Evolutionary conservation across 2,329 filamentous ascomycete genomes (phyloP).

Genomic region (Biscogniauxia sp.): DNA sequence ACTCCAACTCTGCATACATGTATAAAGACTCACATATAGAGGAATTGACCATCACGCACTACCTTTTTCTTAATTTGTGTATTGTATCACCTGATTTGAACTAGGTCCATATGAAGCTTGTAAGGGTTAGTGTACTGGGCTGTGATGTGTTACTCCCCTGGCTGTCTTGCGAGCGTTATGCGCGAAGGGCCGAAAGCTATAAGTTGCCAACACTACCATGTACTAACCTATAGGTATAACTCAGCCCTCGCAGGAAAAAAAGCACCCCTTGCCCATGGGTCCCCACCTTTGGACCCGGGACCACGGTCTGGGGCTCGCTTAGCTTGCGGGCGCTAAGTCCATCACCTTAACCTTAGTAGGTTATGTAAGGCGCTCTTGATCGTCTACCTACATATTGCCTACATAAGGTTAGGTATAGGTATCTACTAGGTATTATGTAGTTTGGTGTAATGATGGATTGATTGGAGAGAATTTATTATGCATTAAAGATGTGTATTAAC

Average conservation of each 20-base stretch:
- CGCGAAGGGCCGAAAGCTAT: neutral
- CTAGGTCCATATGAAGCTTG: too few species aligned
- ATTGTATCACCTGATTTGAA: too few species aligned
- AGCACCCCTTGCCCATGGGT: neutral
- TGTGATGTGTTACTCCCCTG: neutral
- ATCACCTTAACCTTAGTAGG: neutral
- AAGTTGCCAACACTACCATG: neutral
- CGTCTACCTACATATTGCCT: neutral
- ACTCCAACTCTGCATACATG: neutral
- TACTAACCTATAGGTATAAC: too few species aligned
- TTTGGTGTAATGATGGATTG: too few species aligned
- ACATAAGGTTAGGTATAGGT: too few species aligned
- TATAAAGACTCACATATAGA: neutral
- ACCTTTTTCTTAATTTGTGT: neutral
- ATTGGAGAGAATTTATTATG: too few species aligned
- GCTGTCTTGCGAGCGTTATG: neutral
- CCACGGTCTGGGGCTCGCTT: conserved; percentile 15
- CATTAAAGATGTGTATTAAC: too few species aligned
- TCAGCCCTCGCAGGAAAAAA: neutral
- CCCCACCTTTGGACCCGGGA: neutral
- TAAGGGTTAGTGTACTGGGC: too few species aligned
- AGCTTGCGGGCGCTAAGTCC: conserved; percentile 2
- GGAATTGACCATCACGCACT: neutral
- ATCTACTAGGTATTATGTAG: too few species aligned
- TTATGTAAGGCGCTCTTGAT: neutral